Conservation (phyloP, 2,329 filamentous ascomycete species). For the Diplodia intermedia region DNA sequence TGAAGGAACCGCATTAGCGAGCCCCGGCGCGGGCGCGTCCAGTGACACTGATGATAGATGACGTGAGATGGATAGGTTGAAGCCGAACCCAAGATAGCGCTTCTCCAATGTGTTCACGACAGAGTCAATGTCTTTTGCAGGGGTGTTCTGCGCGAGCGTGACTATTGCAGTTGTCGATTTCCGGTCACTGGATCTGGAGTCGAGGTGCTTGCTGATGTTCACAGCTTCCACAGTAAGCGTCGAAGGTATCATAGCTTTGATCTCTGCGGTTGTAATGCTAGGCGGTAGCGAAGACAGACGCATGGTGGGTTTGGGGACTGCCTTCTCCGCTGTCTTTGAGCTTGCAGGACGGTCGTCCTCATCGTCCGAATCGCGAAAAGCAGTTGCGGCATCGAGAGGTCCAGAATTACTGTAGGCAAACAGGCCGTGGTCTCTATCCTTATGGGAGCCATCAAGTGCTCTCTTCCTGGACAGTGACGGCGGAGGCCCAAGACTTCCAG, state of each 20-base stretch:
- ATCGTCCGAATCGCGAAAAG: slow-evolving; percentile 51
- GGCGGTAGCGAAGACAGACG: slow-evolving; percentile 62
- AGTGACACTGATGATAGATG: slow-evolving; percentile 80
- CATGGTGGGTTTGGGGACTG: slow-evolving; percentile 61
- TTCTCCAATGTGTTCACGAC: slow-evolving; percentile 81
- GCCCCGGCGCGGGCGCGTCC: slow-evolving; percentile 59
- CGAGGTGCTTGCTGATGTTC: slow-evolving; percentile 67
- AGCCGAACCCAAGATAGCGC: slow-evolving; percentile 83
- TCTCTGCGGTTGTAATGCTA: slow-evolving; percentile 56
- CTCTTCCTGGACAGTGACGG: slow-evolving; percentile 53
- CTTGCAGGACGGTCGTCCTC: slow-evolving; percentile 53
- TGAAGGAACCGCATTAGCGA: slow-evolving; percentile 54
- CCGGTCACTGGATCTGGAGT: slow-evolving; percentile 64
- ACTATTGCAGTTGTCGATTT: slow-evolving; percentile 80
- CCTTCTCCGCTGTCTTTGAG: slow-evolving; percentile 53
- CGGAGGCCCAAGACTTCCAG: slow-evolving; percentile 56
- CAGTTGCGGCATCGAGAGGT: slow-evolving; percentile 46
- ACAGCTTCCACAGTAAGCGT: slow-evolving; percentile 74
- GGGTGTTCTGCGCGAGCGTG: slow-evolving; percentile 78
- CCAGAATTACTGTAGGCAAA: slow-evolving; percentile 51
- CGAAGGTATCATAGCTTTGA: slow-evolving; percentile 58
- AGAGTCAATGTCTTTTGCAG: slow-evolving; percentile 81
- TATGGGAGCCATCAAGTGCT: slow-evolving; percentile 51
- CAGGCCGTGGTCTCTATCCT: slow-evolving; percentile 43
- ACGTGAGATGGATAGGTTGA: slow-evolving; percentile 78